phyloP scores from a whole-genome alignment of 441 rosid genomes.

The Aleurites moluccanus region DNA sequence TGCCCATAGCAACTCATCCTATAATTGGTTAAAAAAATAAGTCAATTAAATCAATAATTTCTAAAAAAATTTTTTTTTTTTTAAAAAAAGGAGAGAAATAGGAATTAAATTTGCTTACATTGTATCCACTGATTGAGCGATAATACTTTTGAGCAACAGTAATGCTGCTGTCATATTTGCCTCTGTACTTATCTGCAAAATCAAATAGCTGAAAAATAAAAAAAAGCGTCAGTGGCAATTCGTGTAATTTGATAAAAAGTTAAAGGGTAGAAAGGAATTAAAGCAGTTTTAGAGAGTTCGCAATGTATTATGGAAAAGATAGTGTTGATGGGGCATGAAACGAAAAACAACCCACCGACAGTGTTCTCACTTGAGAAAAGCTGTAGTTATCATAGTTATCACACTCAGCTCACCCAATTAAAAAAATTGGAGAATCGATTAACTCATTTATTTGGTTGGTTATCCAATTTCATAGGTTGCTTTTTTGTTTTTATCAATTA shows the following conservation, averaged over 20 bases:
- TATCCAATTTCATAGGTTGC: too few species aligned
- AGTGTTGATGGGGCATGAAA: too few species aligned
- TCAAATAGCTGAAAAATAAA: conserved; percentile 56
- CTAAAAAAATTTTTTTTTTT: too few species aligned
- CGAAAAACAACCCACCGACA: conserved; percentile 35
- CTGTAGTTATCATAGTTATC: too few species aligned
- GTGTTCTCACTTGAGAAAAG: conserved; percentile 28
- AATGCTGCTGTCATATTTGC: conserved; percentile 89
- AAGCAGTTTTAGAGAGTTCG: too few species aligned
- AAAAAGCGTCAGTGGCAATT: background rate
- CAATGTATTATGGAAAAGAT: too few species aligned
- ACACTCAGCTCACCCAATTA: too few species aligned
- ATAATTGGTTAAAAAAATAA: conserved; percentile 3
- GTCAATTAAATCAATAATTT: background rate
- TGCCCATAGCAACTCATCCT: conserved; percentile 91
- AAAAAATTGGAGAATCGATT: too few species aligned
- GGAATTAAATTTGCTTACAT: conserved; percentile 32
- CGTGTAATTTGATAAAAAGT: background rate
- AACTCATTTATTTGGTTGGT: too few species aligned
- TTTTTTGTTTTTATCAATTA: too few species aligned
- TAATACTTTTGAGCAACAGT: conserved; percentile 81
- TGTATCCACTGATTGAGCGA: conserved; percentile 76
- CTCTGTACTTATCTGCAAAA: conserved; percentile 88
- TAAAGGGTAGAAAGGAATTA: conserved; percentile 14
- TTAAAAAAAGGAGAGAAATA: too few species aligned